These are phyloP conservation scores for Penicillium robsamsonii DNA, from an alignment of 495 filamentous ascomycete species.

Conservation along the genomic window DNA sequence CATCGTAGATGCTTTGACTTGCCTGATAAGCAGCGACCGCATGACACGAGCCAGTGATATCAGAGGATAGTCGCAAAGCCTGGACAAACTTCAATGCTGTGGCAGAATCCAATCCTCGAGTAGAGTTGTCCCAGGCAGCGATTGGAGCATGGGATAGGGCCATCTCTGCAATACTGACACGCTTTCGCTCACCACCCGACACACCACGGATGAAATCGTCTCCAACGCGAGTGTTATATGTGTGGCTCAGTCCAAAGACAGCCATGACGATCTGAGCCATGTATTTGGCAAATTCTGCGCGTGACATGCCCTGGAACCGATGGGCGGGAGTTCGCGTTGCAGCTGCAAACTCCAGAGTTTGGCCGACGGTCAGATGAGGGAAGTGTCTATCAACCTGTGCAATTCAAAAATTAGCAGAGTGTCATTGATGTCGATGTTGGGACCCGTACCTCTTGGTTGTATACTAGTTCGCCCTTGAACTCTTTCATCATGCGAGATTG, in stretches of 20 bases:
- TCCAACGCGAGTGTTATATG: conserved; percentile 48
- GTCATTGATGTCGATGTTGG: neutral
- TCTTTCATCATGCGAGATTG: conserved; percentile 32
- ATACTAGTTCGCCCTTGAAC: conserved; percentile 60
- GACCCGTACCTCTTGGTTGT: conserved; percentile 48
- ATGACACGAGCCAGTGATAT: conserved; percentile 67
- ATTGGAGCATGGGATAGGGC: conserved; percentile 68
- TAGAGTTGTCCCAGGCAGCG: conserved; percentile 80
- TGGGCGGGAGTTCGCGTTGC: conserved; percentile 43
- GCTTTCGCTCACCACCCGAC: conserved; percentile 83
- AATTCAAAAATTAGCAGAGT: neutral
- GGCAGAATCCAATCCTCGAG: conserved; percentile 76
- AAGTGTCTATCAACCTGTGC: conserved; percentile 55
- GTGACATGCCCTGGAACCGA: conserved; percentile 43
- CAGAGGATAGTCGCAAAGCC: conserved; percentile 65
- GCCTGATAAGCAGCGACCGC: conserved; percentile 80
- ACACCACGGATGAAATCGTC: conserved; percentile 59
- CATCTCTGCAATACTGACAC: conserved; percentile 50
- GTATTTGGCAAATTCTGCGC: conserved; percentile 40
- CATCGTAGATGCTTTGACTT: conserved; percentile 71
- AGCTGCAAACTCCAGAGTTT: conserved; percentile 61
- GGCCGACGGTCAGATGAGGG: conserved; percentile 60
- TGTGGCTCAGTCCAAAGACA: conserved; percentile 54
- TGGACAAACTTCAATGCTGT: conserved; percentile 71
- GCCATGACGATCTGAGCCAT: conserved; percentile 57